Percentiles rank a stretch among this genome's conserved stretches.
phyloP scores from a whole-genome alignment of 176 grass and related monocot species.

The Bolboschoenus planiculmis region DNA sequence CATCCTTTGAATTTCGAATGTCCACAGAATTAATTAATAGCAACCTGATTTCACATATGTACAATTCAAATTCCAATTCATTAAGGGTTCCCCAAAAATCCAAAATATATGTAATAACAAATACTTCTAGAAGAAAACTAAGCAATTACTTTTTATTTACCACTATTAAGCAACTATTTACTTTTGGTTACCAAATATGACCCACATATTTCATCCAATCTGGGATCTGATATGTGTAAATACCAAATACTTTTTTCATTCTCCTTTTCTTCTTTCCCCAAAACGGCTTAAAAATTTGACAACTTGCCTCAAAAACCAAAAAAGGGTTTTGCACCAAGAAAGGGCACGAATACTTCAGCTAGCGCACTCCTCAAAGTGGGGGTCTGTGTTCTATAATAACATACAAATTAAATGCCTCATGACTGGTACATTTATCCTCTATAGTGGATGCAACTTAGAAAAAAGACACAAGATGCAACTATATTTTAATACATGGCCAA shows the following conservation, averaged over 20 bases:
- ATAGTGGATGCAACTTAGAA: slow-evolving; percentile 9
- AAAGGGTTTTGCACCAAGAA: neutral
- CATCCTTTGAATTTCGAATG: too few relatives aligned
- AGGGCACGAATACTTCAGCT: neutral
- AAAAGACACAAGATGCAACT: neutral
- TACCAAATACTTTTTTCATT: neutral
- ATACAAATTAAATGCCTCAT: neutral
- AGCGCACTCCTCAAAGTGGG: slow-evolving; percentile 6
- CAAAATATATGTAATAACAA: neutral
- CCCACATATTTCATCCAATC: slow-evolving; percentile 1
- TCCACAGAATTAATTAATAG: neutral
- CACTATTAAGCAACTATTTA: neutral
- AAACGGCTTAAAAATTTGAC: neutral
- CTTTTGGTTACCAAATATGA: neutral
- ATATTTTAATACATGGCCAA: neutral
- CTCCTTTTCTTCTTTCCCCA: neutral
- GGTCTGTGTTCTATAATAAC: neutral
- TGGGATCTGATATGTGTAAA: neutral
- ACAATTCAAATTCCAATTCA: neutral
- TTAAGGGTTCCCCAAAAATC: neutral
- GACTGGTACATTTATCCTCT: neutral
- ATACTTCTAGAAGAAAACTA: neutral
- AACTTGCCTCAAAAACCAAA: neutral
- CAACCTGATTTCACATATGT: neutral
- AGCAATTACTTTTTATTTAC: neutral